Evolutionary conservation across 768 basidiomycete genomes (phyloP), one percentile per base, ranked within the genome.

Genomic region (Russula brevipes): DNA sequence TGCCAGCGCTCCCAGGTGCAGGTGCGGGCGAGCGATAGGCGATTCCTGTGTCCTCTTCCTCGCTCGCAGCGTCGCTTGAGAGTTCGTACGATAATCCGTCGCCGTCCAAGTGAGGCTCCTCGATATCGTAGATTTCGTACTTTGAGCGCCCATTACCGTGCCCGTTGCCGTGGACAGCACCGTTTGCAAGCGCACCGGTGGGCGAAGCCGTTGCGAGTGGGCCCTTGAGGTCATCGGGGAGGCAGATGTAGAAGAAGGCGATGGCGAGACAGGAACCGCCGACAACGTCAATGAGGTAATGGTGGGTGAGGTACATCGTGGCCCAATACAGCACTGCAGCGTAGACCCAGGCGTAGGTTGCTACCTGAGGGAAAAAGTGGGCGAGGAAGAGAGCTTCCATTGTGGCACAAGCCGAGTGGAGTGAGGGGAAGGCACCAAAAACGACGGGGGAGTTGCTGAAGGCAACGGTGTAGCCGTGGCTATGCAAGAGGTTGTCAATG

Each of bases 201-300:
- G 82, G 82, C 0, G 87, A 86, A 3, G 80, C 77, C 0, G 79
- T 78, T 0, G 82, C 84, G 16, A 74, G 79, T 16, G 79, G 69
- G 33, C 83, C 82, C 62, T 82, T 83, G 66, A 96, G 80, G 61
- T 88, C 86, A 66, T 89, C 85, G 0, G 94, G 93, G 70, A 98
- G 85, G 76, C 87, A 87, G 66, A 90, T 70, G 78, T 93, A 98
- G 80, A 98, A 98, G 70, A 84, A 87, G 19, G 83, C 81, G 42
- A 88, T 87, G 52, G 95, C 88, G 66, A 99, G 82, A 72, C 94
- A 96, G 0, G 89, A 91, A 14, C 97, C 97, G 10, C 87, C 91
- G 54, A 94, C 91, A 72, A 98, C 91, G 72, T 99, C 97, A 76
- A 99, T 94, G 71, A 99, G 88, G 79, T 98, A 98, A 77, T 98